phyloP scores from a whole-genome alignment of 2,329 filamentous ascomycete genomes.

The Penicillium sumatraense region DNA sequence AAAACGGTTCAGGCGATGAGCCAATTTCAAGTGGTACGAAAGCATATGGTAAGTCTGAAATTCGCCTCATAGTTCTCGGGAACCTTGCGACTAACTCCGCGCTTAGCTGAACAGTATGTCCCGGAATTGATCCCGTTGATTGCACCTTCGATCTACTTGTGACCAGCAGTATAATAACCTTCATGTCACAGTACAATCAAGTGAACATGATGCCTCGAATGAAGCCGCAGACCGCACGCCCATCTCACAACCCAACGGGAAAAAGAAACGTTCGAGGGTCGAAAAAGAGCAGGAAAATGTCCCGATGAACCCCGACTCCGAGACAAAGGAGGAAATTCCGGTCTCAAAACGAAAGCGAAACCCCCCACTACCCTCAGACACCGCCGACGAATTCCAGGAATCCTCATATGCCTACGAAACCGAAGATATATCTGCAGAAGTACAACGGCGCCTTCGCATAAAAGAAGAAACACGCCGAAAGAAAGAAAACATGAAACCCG shows the following conservation, averaged over 20 bases:
- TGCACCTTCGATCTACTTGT: neutral
- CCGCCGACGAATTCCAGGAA: conserved; percentile 30
- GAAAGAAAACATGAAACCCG: conserved; percentile 33
- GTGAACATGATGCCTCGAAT: neutral
- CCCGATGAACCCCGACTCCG: neutral
- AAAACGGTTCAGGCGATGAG: conserved; percentile 44
- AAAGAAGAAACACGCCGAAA: conserved; percentile 45
- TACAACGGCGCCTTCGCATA: conserved; percentile 48
- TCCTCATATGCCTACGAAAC: conserved; percentile 37
- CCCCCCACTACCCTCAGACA: conserved; percentile 12
- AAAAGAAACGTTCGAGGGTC: conserved; percentile 17
- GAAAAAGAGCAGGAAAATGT: conserved; percentile 7
- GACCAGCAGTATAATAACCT: neutral
- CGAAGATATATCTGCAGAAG: conserved; percentile 52
- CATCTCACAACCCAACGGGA: conserved; percentile 9
- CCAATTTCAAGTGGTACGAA: conserved; percentile 40
- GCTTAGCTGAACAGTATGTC: conserved; percentile 25
- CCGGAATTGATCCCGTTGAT: neutral
- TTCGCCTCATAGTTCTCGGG: no score
- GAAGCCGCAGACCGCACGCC: neutral
- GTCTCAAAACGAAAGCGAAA: conserved; percentile 18
- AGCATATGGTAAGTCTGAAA: conserved; percentile 38
- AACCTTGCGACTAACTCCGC: neutral
- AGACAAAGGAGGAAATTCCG: conserved; percentile 5
- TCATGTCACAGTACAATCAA: neutral